Evolutionary conservation across 495 filamentous ascomycete genomes (phyloP).

Genomic region (Apodospora peruviana): DNA sequence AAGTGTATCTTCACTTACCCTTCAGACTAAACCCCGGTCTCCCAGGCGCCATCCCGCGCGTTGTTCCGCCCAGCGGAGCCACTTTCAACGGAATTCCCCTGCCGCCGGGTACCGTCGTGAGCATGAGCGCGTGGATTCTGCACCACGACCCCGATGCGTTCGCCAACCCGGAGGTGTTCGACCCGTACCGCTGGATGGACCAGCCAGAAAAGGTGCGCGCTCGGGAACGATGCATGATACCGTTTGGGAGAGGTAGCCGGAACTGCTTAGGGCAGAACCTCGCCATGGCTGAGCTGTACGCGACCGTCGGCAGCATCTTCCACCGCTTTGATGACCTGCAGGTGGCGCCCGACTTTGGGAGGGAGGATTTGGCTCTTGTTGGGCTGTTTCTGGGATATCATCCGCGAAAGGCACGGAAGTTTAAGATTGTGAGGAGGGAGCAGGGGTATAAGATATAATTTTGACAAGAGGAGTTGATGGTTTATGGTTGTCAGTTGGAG

Average conservation of each 20-base stretch:
- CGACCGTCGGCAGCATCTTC: slow-evolving; percentile 39
- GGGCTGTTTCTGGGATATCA: slow-evolving; percentile 14
- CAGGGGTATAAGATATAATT: too few species aligned
- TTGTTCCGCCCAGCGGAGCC: slow-evolving; percentile 19
- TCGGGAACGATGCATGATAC: slow-evolving; percentile 33
- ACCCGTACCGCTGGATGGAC: slow-evolving; percentile 42
- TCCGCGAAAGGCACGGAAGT: slow-evolving; percentile 3
- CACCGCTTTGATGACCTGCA: slow-evolving; percentile 14
- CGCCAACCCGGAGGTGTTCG: slow-evolving; percentile 32
- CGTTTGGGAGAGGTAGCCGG: slow-evolving; percentile 41
- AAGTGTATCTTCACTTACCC: too few species aligned
- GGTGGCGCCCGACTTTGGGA: background rate
- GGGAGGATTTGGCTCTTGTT: slow-evolving; percentile 6
- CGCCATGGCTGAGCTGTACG: slow-evolving; percentile 42
- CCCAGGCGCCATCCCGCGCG: slow-evolving; percentile 16
- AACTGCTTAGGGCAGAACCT: slow-evolving; percentile 45
- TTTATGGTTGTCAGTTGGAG: too few species aligned
- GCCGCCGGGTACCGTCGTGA: slow-evolving; percentile 10
- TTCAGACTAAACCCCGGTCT: slow-evolving; percentile 15
- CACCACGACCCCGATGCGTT: slow-evolving; percentile 36
- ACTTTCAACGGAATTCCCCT: slow-evolving; percentile 15
- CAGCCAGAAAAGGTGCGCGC: slow-evolving; percentile 19
- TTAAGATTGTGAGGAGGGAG: slow-evolving; percentile 2
- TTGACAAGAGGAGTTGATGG: too few species aligned
- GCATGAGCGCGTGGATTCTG: slow-evolving; percentile 23